Evolutionary conservation across 495 filamentous ascomycete genomes (phyloP), one percentile per base, ranked within the genome.

Genomic region (Penicillium alfredii): DNA sequence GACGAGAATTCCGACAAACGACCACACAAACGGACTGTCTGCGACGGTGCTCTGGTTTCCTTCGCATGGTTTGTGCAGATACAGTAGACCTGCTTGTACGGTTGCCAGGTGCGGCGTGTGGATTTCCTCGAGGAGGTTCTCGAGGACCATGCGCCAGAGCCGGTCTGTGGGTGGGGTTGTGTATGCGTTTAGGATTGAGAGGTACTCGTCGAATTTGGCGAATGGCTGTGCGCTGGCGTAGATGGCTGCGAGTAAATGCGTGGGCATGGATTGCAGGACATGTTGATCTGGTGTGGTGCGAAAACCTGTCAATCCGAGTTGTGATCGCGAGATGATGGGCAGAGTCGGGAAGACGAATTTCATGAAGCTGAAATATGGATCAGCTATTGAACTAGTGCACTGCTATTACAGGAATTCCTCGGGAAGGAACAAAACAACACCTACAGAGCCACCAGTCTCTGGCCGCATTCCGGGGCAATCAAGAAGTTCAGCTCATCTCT

Each of bases 21-120:
- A 44, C 50, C 50, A 53, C 25, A 44, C 16, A 16, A 49, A 44
- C 1, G 45, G 41, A 28, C 45, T 49, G 22, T 51, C 47, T 13
- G 47, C 42, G 6, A 51, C 23, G 10, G 42, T 23, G 16, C 47
- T 42, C 33, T 51, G 34, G 13, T 30, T 38, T 0, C 33, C 42
- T 4, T 34, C 22, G 10, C 24, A 19, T n/a, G 36, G 26, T 24
- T 35, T 37, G 13, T 51, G 47, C 8, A 51, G 29, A 26, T 51
- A 51, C 8, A 51, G 25, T 3, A 51, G 36, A 26, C 42, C 39
- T 19, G 47, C 38, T 40, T 51, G 47, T 10, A 51, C 9, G 9
- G 33, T 36, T 3, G 47, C 35, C n/a, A 51, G 24, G 12, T 51
- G 42, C 12, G 47, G 47, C 0, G 47, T 51, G 25, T 51, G 47